Base-by-base conservation (phyloP, 805 yeast species). In the Danielia oregonensis region DNA sequence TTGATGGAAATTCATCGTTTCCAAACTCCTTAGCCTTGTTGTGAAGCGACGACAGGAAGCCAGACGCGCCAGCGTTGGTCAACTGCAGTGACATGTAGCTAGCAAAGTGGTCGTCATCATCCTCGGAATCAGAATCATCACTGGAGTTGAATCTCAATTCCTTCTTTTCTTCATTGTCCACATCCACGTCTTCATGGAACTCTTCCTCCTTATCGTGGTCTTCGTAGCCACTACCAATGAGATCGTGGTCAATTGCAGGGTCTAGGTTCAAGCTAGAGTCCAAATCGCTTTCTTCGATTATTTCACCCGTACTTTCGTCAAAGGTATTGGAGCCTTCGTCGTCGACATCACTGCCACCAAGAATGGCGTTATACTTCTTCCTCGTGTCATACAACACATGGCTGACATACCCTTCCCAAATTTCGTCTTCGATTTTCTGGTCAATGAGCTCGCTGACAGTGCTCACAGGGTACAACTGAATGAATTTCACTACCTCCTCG, bases 351-450 rank as follows among this genome's bases (percentile, higher is more conserved):
- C 50, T 43, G n/a, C 91, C 94, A 14, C 98, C 98, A 27, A 93
- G 70, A 21, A 91, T 83, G 8, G 96, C 88, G 59, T 91, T 93
- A 61, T 93, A 93, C 63, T 88, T 89, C 55, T 88, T 95, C 46
- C 98, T 74, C 2, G 95, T 87, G 50, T 86, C 95, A 42, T 83
- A 85, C 42, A 93, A 68, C 1, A 87, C 82, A 39, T 83, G 81
- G 39, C 81, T 82, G 6, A 87, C 95, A 57, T 91, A 93, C 30
- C 77, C 71, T 33, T 77, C 78, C 97, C 97, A 89, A 9, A 70
- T 75, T 14, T 53, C 59, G 37, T 63, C 66, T 36, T 63, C 63
- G 19, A 67, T 55, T 37, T 63, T 63, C 15, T 40, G 48, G 43
- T 66, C 69, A 31, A 67, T 64, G 13, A 58, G 48, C 17, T 55